Evolutionary conservation across 805 yeast species (phyloP).

Genomic region (Cyberlindnera samutprakarnensis): DNA sequence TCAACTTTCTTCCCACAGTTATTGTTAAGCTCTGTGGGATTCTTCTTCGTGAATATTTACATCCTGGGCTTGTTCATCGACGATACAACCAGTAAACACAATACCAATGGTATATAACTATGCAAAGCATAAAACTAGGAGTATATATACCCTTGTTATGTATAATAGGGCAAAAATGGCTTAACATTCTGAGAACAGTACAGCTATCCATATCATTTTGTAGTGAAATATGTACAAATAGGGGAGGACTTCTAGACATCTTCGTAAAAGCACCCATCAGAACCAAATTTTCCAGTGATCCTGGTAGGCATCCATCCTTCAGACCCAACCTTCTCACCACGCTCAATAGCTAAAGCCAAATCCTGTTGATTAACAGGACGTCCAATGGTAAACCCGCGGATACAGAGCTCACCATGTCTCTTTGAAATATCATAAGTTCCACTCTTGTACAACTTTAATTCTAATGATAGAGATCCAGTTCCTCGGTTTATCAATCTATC

Average conservation of each 20-base stretch:
- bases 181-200: no score
- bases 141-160: no score
- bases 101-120: no score
- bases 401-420: constrained; percentile 42
- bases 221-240: no score
- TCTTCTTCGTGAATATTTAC: constrained; percentile 58
- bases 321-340: constrained; percentile 31
- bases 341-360: constrained; percentile 22
- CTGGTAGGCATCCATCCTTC: constrained; percentile 47
- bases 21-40: constrained; percentile 44
- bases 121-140: no score
- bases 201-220: neutral
- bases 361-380: constrained; percentile 31
- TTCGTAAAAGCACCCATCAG: constrained; percentile 65
- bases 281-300: constrained; percentile 53
- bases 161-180: no score
- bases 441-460: constrained; percentile 42
- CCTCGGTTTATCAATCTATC: constrained; percentile 38
- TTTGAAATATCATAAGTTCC: constrained; percentile 25
- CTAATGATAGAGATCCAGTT: constrained; percentile 51
- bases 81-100: constrained; percentile 5
- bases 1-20: constrained; percentile 56
- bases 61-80: constrained; percentile 49
- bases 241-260: constrained; percentile 8
- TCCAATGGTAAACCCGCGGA: constrained; percentile 65